Base-by-base conservation (phyloP, 2,329 filamentous ascomycete species). In the Aureobasidium uvarum region DNA sequence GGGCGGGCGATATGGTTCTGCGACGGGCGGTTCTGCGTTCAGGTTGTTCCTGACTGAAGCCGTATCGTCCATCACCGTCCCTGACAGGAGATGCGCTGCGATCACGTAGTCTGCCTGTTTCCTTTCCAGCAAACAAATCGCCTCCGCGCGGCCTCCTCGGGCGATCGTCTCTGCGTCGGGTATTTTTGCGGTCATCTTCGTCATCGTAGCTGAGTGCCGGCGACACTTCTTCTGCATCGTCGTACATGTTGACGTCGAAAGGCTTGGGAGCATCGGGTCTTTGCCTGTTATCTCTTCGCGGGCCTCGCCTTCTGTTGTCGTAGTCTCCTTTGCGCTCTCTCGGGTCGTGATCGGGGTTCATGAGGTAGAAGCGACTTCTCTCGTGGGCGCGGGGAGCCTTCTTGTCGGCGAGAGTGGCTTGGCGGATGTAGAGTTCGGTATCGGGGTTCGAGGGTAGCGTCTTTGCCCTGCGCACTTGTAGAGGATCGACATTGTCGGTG, bases 331-430 rank as follows among this genome's bases (percentile, higher is more conserved):
- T 81, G 62, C 86, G 85, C 78, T 91, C 92, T 70, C 88, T 87
- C 2, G 89, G 92, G 72, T 96, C 93, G 74, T 92, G 87, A 71
- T 96, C 91, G 1, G 94, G 94, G 71, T 98, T 91, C 72, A 95
- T 84, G 41, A 97, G 86, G 75, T 99, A 99, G 79, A 96, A 98
- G 14, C 91, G 85, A 77, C 94, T 98, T 67, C 90, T 85, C 59
- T 89, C 84, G 13, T 91, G 86, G 1, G 95, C 94, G 46, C 91
- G 89, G 50, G 81, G 85, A 71, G 87, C 85, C 78, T 99, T 99
- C 74, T 84, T 89, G 78, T 99, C 95, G 25, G 86, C 83, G 31
- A 83, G 81, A 6, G 92, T 84, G 0, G 93, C 89, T 67, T 90
- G 84, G 56, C 95, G 87, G 48, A 97, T 81, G 66, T 86, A 84